Conservation (phyloP, 495 filamentous ascomycete genomes). For the Xylaria scruposa region DNA sequence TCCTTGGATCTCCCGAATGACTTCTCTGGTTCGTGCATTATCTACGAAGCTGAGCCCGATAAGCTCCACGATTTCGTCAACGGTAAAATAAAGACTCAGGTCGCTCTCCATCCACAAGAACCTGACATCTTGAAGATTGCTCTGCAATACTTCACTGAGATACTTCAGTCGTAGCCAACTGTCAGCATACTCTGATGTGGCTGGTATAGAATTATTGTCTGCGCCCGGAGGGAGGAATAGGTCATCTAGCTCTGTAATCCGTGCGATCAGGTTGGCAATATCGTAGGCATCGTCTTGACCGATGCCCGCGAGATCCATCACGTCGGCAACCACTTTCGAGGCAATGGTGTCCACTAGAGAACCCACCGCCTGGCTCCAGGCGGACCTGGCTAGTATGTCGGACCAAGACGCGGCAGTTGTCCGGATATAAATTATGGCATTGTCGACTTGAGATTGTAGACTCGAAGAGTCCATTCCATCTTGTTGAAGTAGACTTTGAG, state of each 20-base stretch:
- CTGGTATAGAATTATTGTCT: slow-evolving; percentile 55
- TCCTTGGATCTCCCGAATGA: slow-evolving; percentile 77
- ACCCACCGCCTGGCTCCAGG: slow-evolving; percentile 83
- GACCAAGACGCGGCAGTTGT: slow-evolving; percentile 78
- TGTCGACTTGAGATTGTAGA: slow-evolving; percentile 73
- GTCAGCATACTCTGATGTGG: slow-evolving; percentile 78
- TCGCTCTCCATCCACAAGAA: slow-evolving; percentile 89
- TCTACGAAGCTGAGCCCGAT: slow-evolving; percentile 91
- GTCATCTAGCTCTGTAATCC: slow-evolving; percentile 74
- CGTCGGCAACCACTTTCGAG: slow-evolving; percentile 80
- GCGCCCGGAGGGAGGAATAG: slow-evolving; percentile 67
- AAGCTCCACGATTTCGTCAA: slow-evolving; percentile 85
- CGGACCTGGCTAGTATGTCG: slow-evolving; percentile 78
- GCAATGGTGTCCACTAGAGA: slow-evolving; percentile 80
- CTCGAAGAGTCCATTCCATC: slow-evolving; percentile 54
- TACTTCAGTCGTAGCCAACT: slow-evolving; percentile 93
- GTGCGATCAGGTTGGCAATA: slow-evolving; percentile 72
- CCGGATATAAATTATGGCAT: slow-evolving; percentile 70
- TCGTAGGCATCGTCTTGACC: slow-evolving; percentile 84
- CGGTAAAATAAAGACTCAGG: slow-evolving; percentile 79
- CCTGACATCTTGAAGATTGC: slow-evolving; percentile 85
- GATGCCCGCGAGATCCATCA: slow-evolving; percentile 87
- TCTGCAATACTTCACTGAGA: slow-evolving; percentile 86
- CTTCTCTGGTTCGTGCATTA: slow-evolving; percentile 74
- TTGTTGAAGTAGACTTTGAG: slow-evolving; percentile 58